Evolutionary conservation across 176 grass and related monocot species (phyloP).

Genomic region (Tuctoria greenei): DNA sequence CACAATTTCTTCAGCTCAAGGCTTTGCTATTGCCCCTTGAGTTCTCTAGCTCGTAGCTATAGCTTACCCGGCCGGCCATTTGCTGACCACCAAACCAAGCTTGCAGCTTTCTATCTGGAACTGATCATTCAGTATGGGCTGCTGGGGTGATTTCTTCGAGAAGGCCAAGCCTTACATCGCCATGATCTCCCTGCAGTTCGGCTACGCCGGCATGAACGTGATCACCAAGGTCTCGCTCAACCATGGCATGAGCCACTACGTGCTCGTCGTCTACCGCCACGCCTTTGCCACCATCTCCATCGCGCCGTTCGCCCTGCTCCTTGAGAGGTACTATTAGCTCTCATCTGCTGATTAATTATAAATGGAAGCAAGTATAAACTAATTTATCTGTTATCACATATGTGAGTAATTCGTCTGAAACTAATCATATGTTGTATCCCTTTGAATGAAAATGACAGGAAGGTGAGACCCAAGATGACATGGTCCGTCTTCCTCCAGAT

Average conservation of each 20-base stretch:
- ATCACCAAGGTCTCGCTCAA: conserved; percentile 93
- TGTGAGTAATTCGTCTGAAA: neutral
- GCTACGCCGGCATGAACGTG: conserved; percentile 96
- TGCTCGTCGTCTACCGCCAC: conserved; percentile 93
- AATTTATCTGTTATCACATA: neutral
- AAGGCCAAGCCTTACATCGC: conserved; percentile 81
- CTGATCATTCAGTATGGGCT: conserved; percentile 38
- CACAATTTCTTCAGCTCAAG: conserved; percentile 52
- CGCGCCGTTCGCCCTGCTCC: conserved; percentile 80
- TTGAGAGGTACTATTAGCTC: conserved; percentile 67
- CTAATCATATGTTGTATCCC: neutral
- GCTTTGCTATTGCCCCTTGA: conserved; percentile 42
- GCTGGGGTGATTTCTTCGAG: conserved; percentile 54
- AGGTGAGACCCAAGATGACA: conserved; percentile 89
- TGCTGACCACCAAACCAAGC: neutral
- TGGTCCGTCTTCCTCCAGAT: conserved; percentile 77
- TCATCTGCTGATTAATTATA: neutral
- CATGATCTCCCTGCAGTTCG: conserved; percentile 91
- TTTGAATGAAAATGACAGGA: conserved; percentile 46
- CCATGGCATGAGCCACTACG: conserved; percentile 93
- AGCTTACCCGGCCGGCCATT: neutral
- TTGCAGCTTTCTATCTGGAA: neutral
- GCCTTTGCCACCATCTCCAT: conserved; percentile 93
- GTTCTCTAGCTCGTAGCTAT: conserved; percentile 17
- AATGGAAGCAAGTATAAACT: too few species aligned